Evolutionary conservation across 2,329 filamentous ascomycete species (phyloP), one percentile per base, ranked within the genome.

Genomic region (Cladosporium sp.): DNA sequence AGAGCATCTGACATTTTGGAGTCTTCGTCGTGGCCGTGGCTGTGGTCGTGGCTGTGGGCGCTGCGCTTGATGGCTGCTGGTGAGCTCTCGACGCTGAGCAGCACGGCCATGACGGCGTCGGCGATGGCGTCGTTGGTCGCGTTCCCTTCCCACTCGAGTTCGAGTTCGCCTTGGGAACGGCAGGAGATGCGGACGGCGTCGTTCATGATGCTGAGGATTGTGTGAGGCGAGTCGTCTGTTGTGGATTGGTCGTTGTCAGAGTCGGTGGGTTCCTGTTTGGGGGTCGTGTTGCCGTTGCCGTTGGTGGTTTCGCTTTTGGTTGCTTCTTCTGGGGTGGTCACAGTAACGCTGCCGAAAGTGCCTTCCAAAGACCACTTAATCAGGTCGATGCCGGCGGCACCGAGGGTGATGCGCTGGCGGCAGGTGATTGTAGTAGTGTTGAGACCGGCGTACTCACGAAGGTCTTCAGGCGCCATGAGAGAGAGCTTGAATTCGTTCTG

Each of bases 401-500:
- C 93, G 11, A 99, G 86, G 0, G 88, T 94, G 67, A 99, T 86
- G 67, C 92, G 90, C 78, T 99, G 94, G 72, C 92, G 93, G 82
- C 95, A 99, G 18, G 89, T 88, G 66, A 99, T 94, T 1, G 91
- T 96, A 0, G 95, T 98, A 0, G 95, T 98, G 2, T 93, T 97
- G 33, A 99, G 82, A n/a, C 95, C 95, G 0, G 95, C 95, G 76
- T 97, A 99, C 78, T 99, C 95, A 67, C 93, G 89, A 37, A 99
- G 83, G 76, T 99, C 95, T 72, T 98, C 95, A 0, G 95, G 93
- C 0, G 93, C 93, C 94, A 99, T 98, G 37, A 99, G 84, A 0
- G 91, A 96, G 75, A 99, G 87, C 78, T 98, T 97, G 79, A 99
- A 98, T 77, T 97, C 95, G 76, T 96, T 98, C 72, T 98, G 94